phyloP scores from a whole-genome alignment of 1,284 basidiomycete genomes.

The Trametes polyzona region DNA sequence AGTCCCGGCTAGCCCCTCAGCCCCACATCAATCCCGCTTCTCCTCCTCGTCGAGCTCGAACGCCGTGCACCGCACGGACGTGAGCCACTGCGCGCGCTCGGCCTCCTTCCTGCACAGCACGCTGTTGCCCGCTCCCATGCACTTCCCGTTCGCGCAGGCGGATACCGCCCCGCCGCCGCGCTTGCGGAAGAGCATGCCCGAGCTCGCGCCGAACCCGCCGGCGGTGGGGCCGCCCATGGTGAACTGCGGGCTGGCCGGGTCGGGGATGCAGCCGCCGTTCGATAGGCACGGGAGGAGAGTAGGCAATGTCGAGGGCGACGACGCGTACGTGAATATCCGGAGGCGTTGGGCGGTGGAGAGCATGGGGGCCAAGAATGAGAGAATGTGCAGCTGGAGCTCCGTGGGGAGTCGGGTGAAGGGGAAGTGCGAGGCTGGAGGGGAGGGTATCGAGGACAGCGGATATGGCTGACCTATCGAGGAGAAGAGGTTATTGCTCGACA shows the following conservation, averaged over 20 bases:
- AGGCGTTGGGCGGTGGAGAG: constrained; percentile 60
- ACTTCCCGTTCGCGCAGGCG: constrained; percentile 38
- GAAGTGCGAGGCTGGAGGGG: constrained; percentile 26
- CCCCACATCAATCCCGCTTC: background rate
- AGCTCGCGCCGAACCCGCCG: constrained; percentile 19
- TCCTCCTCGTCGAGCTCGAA: constrained; percentile 45
- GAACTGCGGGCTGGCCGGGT: constrained; percentile 37
- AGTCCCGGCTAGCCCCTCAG: background rate
- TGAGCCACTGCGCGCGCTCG: constrained; percentile 48
- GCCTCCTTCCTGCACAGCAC: constrained; percentile 46
- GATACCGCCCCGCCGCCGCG: constrained; percentile 12
- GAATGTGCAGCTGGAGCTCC: constrained; percentile 62
- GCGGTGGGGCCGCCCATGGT: constrained; percentile 13
- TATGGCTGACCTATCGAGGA: constrained; percentile 21
- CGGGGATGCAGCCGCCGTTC: constrained; percentile 35
- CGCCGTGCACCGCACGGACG: constrained; percentile 47
- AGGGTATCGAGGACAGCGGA: background rate
- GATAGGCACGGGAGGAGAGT: constrained; percentile 42
- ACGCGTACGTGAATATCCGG: constrained; percentile 60
- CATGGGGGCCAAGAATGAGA: constrained; percentile 60
- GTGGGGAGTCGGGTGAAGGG: constrained; percentile 53
- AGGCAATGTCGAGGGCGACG: constrained; percentile 58
- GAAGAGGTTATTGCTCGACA: constrained; percentile 18
- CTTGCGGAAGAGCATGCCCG: constrained; percentile 23
- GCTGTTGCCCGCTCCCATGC: constrained; percentile 41